phyloP scores from a whole-genome alignment of 345 rosid genomes.

The Acer saccharum region DNA sequence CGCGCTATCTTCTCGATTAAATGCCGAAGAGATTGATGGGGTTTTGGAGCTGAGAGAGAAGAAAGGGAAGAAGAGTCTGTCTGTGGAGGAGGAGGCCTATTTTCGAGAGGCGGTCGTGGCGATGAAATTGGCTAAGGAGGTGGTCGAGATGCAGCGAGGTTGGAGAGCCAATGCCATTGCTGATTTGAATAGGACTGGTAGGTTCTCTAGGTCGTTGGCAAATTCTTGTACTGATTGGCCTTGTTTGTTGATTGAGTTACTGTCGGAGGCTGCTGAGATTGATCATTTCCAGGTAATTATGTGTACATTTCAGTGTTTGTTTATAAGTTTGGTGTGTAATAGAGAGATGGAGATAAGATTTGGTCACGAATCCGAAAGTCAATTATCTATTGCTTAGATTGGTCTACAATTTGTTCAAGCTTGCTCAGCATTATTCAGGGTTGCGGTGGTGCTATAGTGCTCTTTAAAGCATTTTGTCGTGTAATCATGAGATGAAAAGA shows the following conservation, averaged over 20 bases:
- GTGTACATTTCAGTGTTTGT: neutral
- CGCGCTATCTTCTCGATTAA: constrained; percentile 67
- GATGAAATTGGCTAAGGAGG: constrained; percentile 83
- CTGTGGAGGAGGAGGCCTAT: constrained; percentile 79
- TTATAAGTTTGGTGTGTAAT: neutral
- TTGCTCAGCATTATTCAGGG: too few relatives aligned
- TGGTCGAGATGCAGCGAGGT: constrained; percentile 56
- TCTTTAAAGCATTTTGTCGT: neutral
- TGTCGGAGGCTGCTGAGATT: constrained; percentile 90
- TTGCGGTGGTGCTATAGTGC: too few relatives aligned
- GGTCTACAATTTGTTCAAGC: neutral
- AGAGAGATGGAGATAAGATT: neutral
- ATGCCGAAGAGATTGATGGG: constrained; percentile 72
- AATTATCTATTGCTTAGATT: neutral
- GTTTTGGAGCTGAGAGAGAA: constrained; percentile 53
- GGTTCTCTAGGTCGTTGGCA: constrained; percentile 79
- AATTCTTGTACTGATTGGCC: constrained; percentile 96
- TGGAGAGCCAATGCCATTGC: constrained; percentile 91
- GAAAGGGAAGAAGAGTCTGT: constrained; percentile 45
- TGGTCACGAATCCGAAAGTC: neutral
- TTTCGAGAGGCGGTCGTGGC: constrained; percentile 72
- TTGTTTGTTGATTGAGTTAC: constrained; percentile 79
- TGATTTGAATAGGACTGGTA: constrained; percentile 66
- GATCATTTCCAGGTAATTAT: constrained; percentile 77
- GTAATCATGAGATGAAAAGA: neutral